These are phyloP conservation scores for Saccharata proteae DNA, from an alignment of 2,329 filamentous ascomycete genomes.

Conservation along the genomic window DNA sequence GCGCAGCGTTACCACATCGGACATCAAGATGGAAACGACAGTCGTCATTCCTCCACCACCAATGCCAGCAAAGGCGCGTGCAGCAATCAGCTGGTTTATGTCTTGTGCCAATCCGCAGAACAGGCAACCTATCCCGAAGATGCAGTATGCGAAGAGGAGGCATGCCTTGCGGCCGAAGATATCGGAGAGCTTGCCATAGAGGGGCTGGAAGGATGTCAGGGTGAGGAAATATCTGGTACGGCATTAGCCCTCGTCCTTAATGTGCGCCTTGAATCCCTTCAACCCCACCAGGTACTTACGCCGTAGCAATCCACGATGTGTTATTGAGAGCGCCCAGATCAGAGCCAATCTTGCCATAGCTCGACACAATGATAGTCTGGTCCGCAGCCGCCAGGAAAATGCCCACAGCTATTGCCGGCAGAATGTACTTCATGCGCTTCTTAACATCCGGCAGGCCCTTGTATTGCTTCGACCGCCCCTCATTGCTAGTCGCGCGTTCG, in stretches of 20 bases:
- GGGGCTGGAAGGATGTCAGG: constrained; percentile 60
- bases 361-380: constrained; percentile 65
- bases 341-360: constrained; percentile 65
- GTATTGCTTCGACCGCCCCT: constrained; percentile 18
- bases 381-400: constrained; percentile 63
- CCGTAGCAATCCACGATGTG: constrained; percentile 63
- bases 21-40: constrained; percentile 56
- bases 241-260: not conserved
- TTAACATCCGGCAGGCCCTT: constrained; percentile 37
- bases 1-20: constrained; percentile 57
- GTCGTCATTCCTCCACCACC: constrained; percentile 63
- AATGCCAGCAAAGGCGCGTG: constrained; percentile 50
- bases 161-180: constrained; percentile 59
- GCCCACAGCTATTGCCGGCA: constrained; percentile 51
- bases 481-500: constrained; percentile 22
- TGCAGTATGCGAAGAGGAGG: constrained; percentile 50
- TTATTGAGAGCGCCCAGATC: constrained; percentile 63
- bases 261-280: too few relatives aligned
- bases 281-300: constrained; percentile 17
- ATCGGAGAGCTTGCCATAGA: constrained; percentile 60
- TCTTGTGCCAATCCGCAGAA: constrained; percentile 50
- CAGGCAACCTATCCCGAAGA: constrained; percentile 55
- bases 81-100: constrained; percentile 54
- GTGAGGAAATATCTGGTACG: constrained; percentile 54
- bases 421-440: constrained; percentile 42